A percentile compares a stretch with the other conserved stretches of the same genome.
Evolutionary conservation across 2,329 filamentous ascomycete genomes (phyloP).

Genomic region (Aspergillus latus): DNA sequence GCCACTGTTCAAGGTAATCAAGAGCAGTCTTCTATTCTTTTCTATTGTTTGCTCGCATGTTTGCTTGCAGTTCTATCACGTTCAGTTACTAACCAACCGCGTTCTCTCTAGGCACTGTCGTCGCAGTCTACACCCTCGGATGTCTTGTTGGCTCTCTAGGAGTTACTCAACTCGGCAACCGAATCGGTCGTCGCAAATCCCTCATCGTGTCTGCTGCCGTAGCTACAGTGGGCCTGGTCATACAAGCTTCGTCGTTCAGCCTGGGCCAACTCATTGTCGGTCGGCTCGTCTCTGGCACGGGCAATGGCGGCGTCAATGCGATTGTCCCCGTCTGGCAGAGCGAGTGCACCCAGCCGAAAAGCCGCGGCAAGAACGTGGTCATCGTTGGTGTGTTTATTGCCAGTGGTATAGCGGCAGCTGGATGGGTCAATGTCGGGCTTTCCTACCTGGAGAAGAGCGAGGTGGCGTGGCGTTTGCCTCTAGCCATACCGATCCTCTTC

Average conservation of each 20-base stretch:
- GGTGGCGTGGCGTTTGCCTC: neutral
- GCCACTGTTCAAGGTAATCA: neutral
- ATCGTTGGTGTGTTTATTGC: constrained; percentile 4
- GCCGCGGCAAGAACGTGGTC: constrained; percentile 1
- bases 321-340: constrained; percentile 1
- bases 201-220: neutral
- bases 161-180: constrained; percentile 1
- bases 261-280: constrained; percentile 2
- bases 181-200: neutral
- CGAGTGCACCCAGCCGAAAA: neutral
- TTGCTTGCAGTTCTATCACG: no score
- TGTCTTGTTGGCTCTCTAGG: neutral
- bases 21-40: no score
- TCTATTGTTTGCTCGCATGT: no score
- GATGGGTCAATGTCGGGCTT: constrained; percentile 2
- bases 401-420: neutral
- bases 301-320: neutral
- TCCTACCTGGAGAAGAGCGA: neutral
- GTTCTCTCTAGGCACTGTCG: neutral
- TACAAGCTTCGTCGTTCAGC: neutral
- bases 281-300: neutral
- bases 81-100: no score
- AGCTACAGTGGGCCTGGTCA: neutral
- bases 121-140: constrained; percentile 1
- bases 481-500: constrained; percentile 2